Percentiles rank a stretch among this genome's conserved stretches.
Conservation (phyloP, 2,329 filamentous ascomycete genomes). For the Colletotrichum sp. region DNA sequence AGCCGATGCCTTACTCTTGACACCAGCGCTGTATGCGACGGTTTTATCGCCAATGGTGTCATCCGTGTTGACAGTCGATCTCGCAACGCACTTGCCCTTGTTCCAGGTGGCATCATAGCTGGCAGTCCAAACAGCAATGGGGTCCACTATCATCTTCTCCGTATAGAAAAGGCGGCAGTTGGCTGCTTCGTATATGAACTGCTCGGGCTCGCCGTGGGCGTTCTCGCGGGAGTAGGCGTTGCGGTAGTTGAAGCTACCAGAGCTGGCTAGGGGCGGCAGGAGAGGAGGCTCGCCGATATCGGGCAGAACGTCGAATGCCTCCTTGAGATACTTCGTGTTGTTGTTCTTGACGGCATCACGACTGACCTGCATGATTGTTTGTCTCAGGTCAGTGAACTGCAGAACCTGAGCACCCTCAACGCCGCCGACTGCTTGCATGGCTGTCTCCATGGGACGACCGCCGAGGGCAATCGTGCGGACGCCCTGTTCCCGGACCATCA, state of each 20-base stretch:
- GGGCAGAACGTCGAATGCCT: not conserved
- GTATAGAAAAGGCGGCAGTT: constrained; percentile 65
- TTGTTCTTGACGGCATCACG: constrained; percentile 6
- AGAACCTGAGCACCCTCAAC: constrained; percentile 55
- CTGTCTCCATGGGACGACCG: constrained; percentile 52
- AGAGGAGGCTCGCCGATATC: constrained; percentile 5
- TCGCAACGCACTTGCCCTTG: constrained; percentile 32
- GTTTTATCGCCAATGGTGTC: constrained; percentile 12
- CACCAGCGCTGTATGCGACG: not conserved
- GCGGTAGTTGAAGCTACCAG: constrained; percentile 47
- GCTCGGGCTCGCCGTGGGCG: constrained; percentile 46
- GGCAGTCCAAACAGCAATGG: constrained; percentile 52
- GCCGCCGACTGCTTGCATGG: constrained; percentile 65
- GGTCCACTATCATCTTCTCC: constrained; percentile 49
- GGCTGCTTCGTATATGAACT: constrained; percentile 62
- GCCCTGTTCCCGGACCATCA: constrained; percentile 55
- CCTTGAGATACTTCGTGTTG: not conserved
- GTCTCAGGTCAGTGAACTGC: constrained; percentile 26
- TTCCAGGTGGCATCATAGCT: constrained; percentile 43
- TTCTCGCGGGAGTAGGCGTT: constrained; percentile 34
- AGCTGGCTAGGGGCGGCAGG: constrained; percentile 33
- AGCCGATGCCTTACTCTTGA: not conserved
- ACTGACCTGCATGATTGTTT: not conserved
- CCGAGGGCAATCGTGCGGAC: constrained; percentile 64
- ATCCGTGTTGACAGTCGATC: constrained; percentile 14